phyloP scores from a whole-genome alignment of 257 asterid genomes.

The Plectranthus barbatus region DNA sequence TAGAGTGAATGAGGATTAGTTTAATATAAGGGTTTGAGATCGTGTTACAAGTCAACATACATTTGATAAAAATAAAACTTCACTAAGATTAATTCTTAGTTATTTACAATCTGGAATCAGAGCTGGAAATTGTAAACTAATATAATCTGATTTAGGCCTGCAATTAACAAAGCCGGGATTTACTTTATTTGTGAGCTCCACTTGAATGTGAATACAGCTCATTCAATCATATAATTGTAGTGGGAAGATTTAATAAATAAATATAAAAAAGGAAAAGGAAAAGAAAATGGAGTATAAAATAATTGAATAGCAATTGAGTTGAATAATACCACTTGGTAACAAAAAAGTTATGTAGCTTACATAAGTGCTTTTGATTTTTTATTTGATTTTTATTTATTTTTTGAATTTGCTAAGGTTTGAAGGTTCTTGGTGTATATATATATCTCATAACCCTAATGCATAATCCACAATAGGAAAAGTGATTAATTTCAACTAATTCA shows the following conservation, averaged over 20 bases:
- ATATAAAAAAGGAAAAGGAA: no score
- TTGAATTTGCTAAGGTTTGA: background rate
- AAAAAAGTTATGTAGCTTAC: conserved; percentile 7
- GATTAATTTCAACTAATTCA: background rate
- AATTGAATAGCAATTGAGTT: background rate
- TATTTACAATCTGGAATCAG: no score
- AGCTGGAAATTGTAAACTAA: no score
- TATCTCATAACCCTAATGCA: conserved; percentile 8
- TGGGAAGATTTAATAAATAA: background rate
- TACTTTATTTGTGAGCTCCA: background rate
- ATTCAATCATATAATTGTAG: conserved; percentile 9
- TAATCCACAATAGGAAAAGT: conserved; percentile 7
- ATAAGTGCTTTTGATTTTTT: background rate
- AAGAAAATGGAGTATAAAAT: no score
- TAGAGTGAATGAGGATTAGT: no score
- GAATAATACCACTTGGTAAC: conserved; percentile 18
- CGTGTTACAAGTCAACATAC: no score
- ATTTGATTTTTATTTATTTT: background rate
- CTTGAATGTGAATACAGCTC: conserved; percentile 22
- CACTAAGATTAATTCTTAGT: background rate
- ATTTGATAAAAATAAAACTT: no score
- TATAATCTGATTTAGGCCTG: no score
- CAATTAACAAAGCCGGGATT: no score
- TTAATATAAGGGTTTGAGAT: no score
- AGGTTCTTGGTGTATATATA: conserved; percentile 13